Base-by-base conservation (phyloP, 2,329 filamentous ascomycete genomes). In the Trichophyton verrucosum region DNA sequence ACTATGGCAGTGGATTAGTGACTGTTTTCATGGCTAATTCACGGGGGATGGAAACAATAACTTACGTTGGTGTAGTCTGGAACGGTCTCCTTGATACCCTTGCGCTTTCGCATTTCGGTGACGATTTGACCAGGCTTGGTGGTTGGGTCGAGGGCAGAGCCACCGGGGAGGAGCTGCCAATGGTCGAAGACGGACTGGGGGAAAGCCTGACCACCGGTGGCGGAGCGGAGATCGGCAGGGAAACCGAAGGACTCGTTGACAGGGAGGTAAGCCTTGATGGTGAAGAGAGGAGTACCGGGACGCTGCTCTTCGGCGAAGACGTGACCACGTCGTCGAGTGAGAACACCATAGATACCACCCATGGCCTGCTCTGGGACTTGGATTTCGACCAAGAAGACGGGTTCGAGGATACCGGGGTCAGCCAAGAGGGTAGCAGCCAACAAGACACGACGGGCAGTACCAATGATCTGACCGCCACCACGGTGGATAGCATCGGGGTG, bases 401-500 rank as follows among this genome's bases (percentile, higher is more conserved):
- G 94, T 85, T 99, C 94, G 72, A 91, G 86, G 66, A 99, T 86
- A 78, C 85, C 86, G 68, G 94, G 94, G 70, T 95, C 85, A 72
- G 94, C 91, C 70, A 99, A 85, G 68, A 99, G 88, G 68, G 89
- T 80, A 69, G 94, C 83, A 73, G 94, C 94, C 81, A 95, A 97
- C 73, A 99, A 83, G 72, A 96, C 94, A 87, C 94, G 94, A 82
- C 94, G 91, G 72, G 94, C 84, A 73, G 94, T 97, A 71, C 94
- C 94, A 76, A 99, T 99, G 80, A 99, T 84, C 82, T 99, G 94
- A 77, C 94, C 94, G 85, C 89, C 91, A 85, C 94, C 94, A 88
- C 94, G 91, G 82, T 99, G 94, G 72, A 99, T 99, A 73, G 94
- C 91, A 87, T 99, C 94, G 74, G 94, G 91, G 84, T 99, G 94